Conservation (phyloP, 176 grass and related monocot species). For the Panicum miliaceum region DNA sequence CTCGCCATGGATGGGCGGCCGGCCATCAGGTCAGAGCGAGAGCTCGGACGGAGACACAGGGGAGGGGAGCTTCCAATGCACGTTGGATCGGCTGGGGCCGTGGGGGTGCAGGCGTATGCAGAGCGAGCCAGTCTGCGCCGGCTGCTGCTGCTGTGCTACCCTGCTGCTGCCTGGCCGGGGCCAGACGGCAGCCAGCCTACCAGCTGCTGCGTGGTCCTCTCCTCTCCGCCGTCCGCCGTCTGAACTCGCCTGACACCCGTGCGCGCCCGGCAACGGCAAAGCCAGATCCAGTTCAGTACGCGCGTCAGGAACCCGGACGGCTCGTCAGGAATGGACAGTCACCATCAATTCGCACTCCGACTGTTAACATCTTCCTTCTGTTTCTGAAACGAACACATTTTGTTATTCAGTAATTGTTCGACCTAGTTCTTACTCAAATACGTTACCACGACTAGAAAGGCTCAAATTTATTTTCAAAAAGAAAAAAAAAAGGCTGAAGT, state of each 20-base stretch:
- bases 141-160: neutral
- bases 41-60: neutral
- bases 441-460: too few relatives aligned
- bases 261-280: slow-evolving; percentile 22
- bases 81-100: neutral
- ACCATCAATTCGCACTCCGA: too few relatives aligned
- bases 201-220: slow-evolving; percentile 31
- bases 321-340: neutral
- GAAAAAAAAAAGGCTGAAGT: too few relatives aligned
- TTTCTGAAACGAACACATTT: too few relatives aligned
- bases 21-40: neutral
- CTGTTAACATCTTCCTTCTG: too few relatives aligned
- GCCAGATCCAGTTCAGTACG: slow-evolving; percentile 23
- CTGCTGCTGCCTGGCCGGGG: neutral
- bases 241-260: slow-evolving; percentile 8
- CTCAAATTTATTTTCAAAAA: too few relatives aligned
- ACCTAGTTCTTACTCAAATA: too few relatives aligned
- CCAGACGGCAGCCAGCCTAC: neutral
- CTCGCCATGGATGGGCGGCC: neutral
- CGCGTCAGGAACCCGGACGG: slow-evolving; percentile 33
- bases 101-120: neutral
- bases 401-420: too few relatives aligned
- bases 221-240: neutral
- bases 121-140: neutral
- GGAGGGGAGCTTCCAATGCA: slow-evolving; percentile 19